Base-by-base conservation (phyloP, 2,329 filamentous ascomycete species). In the Trichoderma koningiopsis region DNA sequence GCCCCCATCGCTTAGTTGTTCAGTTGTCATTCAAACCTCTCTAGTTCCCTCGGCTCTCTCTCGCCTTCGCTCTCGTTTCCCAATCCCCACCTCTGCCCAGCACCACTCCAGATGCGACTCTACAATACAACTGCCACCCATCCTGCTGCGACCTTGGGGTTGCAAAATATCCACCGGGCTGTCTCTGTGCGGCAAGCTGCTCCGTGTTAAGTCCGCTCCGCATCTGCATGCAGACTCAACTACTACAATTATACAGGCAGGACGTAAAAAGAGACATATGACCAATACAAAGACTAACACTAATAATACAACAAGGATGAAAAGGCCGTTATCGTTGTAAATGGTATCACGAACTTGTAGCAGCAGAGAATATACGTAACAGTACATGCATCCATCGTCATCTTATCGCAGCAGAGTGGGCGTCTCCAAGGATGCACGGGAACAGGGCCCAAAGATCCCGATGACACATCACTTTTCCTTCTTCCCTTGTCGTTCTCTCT, bases 51-150 rank as follows among this genome's bases (percentile, higher is more conserved):
- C 55, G 63, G 63, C 49, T 55, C 31, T 55, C 31, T 37, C 55
- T 35, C 56, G 35, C n/a, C 11, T 13, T 24, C 31, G 14, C 5
- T 3, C 33, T 35, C 33, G 13, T 2, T 29, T 13, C 22, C 22
- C 10, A 24, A 2, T 3, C n/a, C 49, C 49, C 53, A 10, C 53
- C 53, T 31, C 56, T 35, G n/a, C 31, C 31, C 33, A 13, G 57
- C 35, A 59, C 57, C 57, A 59, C 57, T 65, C 52, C 56, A 49
- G 10, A 67, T 67, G 19, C 63, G 19, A 65, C 62, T 57, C 62
- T 57, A 31, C 62, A 24, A 22, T 65, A 65, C 61, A 64, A 65
- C 61, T 29, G 31, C 57, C 57, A 43, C 7, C 35, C 63, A 67
- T 47, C 37, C 27, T 35, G 13, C 33, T 56, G 52, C n/a, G 13